Percentiles rank a stretch among this genome's conserved stretches.
These are phyloP conservation scores for Leccinum rimulosum DNA, from an alignment of 768 basidiomycete species.

Conservation along the genomic window DNA sequence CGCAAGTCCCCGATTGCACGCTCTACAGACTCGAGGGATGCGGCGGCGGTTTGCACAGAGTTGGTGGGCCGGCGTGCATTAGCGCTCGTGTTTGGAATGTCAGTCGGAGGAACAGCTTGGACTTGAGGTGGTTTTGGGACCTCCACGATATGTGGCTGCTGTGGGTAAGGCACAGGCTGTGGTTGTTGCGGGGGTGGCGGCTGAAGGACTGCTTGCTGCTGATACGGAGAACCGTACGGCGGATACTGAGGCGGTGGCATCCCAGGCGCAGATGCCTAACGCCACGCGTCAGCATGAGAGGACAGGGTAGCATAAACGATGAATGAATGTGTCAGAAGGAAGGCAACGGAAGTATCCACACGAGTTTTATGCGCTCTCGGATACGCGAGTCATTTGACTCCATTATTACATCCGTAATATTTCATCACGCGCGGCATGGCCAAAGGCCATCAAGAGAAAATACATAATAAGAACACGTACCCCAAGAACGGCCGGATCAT, in stretches of 20 bases:
- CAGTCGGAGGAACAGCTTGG: slow-evolving; percentile 18
- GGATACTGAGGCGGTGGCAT: slow-evolving; percentile 30
- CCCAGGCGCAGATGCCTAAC: slow-evolving; percentile 50
- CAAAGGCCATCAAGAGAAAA: neutral
- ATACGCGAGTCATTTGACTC: slow-evolving; percentile 33
- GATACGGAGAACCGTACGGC: slow-evolving; percentile 32
- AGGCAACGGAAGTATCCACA: slow-evolving; percentile 62
- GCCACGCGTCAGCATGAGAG: slow-evolving; percentile 12
- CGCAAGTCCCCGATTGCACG: slow-evolving; percentile 53
- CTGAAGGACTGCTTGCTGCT: slow-evolving; percentile 31
- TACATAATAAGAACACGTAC: slow-evolving; percentile 44
- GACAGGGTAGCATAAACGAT: neutral
- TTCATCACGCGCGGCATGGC: slow-evolving; percentile 36
- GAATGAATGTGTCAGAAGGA: slow-evolving; percentile 46
- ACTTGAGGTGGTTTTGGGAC: slow-evolving; percentile 22
- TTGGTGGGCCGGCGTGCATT: slow-evolving; percentile 38
- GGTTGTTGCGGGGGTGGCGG: slow-evolving; percentile 31
- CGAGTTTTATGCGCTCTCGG: slow-evolving; percentile 44
- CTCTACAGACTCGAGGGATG: slow-evolving; percentile 71
- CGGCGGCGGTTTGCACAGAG: slow-evolving; percentile 67
- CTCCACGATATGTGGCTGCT: slow-evolving; percentile 28
- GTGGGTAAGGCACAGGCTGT: slow-evolving; percentile 27
- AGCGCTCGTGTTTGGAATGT: slow-evolving; percentile 25
- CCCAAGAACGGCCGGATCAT: slow-evolving; percentile 83
- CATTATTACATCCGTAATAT: slow-evolving; percentile 43